Base-by-base conservation (phyloP, 2,329 filamentous ascomycete species). In the Cryphonectria radicalis region DNA sequence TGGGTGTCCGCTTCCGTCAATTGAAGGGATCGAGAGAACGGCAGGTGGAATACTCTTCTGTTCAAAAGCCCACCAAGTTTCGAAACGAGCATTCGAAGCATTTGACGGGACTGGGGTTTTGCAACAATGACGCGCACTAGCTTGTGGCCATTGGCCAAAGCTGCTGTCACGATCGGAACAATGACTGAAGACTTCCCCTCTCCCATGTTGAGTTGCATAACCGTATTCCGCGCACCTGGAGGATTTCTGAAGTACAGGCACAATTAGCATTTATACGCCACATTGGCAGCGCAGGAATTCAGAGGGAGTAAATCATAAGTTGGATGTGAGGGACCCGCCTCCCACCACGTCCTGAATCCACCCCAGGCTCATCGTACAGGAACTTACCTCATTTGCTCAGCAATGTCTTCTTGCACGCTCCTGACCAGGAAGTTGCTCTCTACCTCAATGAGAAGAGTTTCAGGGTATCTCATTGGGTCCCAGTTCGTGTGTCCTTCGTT, bases 121-220 rank as follows among this genome's bases (percentile, higher is more conserved):
- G 86, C 84, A 0, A 92, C 88, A 1, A 93, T 78, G 0, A 92
- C 84, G 3, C 90, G 81, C 0, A 88, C 86, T 0, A 93, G 79
- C 4, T 78, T 82, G 0, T 78, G 75, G 0, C 82, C 80, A 63
- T 92, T 81, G 0, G 88, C 87, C 0, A 92, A 77, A 0, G 82
- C 78, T 0, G 86, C 79, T 0, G 87, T 87, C 0, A 91, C 86
- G 53, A 92, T 89, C 0, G 91, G 91, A 0, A 91, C 84, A 65
- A 94, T 93, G 1, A 92, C 87, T 0, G 90, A 91, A 0, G 89
- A 89, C 73, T 93, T 93, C 0, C 91, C 91, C 75, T 92, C 86
- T 0, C 91, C 91, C 90, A 93, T 93, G 73, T 92, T 92, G 2
- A 93, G 78, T 75, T 92, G 90, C 81, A 92, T 85, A 0, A 90